Evolutionary conservation across 352 stramenopile species (phyloP).

Genomic region (Peronospora farinosa): DNA sequence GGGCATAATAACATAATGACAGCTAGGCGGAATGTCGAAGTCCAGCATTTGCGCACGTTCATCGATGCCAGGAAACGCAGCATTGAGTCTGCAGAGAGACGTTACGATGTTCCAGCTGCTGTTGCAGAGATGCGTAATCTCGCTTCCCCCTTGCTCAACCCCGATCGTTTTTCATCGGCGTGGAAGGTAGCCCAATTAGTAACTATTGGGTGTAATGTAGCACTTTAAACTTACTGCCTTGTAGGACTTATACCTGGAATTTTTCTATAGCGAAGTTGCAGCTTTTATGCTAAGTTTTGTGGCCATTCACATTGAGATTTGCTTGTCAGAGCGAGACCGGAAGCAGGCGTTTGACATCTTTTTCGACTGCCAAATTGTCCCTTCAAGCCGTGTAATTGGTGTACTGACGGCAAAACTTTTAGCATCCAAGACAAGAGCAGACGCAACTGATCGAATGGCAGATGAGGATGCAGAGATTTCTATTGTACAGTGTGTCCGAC

Average conservation of each 20-base stretch:
- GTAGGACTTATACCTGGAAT: conserved; percentile 46
- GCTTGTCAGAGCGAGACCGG: conserved; percentile 42
- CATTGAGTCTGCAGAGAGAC: conserved; percentile 39
- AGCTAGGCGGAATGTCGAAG: conserved; percentile 10
- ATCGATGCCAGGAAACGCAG: conserved; percentile 41
- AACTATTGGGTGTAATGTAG: not conserved
- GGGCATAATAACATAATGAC: conserved; percentile 1
- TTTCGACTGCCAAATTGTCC: conserved; percentile 37
- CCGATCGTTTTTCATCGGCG: conserved; percentile 24
- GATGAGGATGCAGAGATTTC: conserved; percentile 34
- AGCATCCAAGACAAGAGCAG: conserved; percentile 7
- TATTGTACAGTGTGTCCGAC: conserved; percentile 36
- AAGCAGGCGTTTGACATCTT: conserved; percentile 48
- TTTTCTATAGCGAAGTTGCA: conserved; percentile 52
- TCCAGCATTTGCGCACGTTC: conserved; percentile 43
- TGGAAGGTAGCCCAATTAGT: conserved; percentile 39
- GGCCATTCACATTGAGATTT: conserved; percentile 39
- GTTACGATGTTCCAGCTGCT: conserved; percentile 39
- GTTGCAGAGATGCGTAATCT: conserved; percentile 31
- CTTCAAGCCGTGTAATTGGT: conserved; percentile 29
- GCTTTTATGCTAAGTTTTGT: conserved; percentile 54
- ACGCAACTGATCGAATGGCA: not conserved
- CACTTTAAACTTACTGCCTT: not conserved
- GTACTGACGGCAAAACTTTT: conserved; percentile 37
- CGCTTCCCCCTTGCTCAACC: conserved; percentile 26